Evolutionary conservation across 2,329 filamentous ascomycete genomes (phyloP), one percentile per base, ranked within the genome.

Genomic region (Atkinsonella hypoxylon): DNA sequence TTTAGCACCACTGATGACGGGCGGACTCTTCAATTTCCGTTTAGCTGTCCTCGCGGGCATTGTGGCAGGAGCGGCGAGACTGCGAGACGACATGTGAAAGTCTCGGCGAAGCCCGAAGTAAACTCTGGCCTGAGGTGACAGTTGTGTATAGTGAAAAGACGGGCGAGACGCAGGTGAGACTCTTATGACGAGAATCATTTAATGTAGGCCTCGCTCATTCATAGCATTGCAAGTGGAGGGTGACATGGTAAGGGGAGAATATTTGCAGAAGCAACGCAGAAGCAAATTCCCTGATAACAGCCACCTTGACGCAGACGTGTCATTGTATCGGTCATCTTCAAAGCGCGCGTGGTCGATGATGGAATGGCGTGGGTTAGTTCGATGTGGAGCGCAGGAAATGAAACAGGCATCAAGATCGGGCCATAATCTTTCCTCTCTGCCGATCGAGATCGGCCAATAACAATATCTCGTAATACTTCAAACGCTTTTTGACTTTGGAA

Each of bases 321-420:
- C 11, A 17, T 36, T 43, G 17, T 42, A 30, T 30, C 18, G 30
- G 30, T 30, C 5, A 36, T n/a, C 4, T 31, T 44, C 18, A 41
- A 30, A 20, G 22, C 15, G 26, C 47, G 43, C 43, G 40, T 39
- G 32, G 50, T 54, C 53, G 54, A 54, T 57, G 58, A 61, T 58
- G 58, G 50, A 55, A 60, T 62, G 55, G 54, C 55, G 45, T 57
- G 46, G 38, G 22, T 49, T 53, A 45, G 49, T 50, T 55, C 64
- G 65, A 67, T 67, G 55, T 56, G 50, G 57, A 57, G 55, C 57
- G 56, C 57, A 60, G 56, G 65, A 64, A 53, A 57, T 42, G 65
- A 64, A 53, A 57, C 44, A 54, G 56, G 50, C 55, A 54, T 58
- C 51, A 53, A 54, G 64, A 67, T 67, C 65, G 63, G 13, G 18